Conservation (phyloP, 768 basidiomycete species). For the Artomyces pyxidatus region DNA sequence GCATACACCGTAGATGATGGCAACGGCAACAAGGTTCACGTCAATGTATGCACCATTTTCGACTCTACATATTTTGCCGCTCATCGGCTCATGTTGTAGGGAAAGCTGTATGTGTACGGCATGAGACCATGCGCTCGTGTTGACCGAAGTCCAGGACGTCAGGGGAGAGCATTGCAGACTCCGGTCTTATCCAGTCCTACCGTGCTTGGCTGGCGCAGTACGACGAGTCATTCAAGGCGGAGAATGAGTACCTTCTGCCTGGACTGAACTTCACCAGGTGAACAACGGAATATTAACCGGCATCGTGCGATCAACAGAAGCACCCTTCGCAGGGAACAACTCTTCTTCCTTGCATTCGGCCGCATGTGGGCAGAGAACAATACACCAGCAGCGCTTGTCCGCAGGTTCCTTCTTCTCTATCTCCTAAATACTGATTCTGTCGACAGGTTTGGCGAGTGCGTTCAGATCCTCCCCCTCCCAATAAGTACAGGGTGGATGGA, state of each 20-base stretch:
- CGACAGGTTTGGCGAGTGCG: slow-evolving; percentile 65
- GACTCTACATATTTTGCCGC: too few relatives aligned
- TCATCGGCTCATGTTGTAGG: too few relatives aligned
- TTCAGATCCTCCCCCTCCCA: slow-evolving; percentile 85
- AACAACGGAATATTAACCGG: slow-evolving; percentile 8
- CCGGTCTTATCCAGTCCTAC: slow-evolving; percentile 77
- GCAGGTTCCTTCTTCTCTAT: slow-evolving; percentile 18
- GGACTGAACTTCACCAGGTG: slow-evolving; percentile 72
- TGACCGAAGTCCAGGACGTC: slow-evolving; percentile 49
- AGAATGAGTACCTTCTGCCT: slow-evolving; percentile 69
- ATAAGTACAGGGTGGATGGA: slow-evolving; percentile 72
- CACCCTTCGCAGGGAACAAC: slow-evolving; percentile 56
- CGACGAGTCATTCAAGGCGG: slow-evolving; percentile 43
- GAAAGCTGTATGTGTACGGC: slow-evolving; percentile 52
- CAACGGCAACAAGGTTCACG: slow-evolving; percentile 72
- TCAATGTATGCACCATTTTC: slow-evolving; percentile 82
- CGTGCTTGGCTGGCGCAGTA: slow-evolving; percentile 86
- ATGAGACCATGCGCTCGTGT: neutral
- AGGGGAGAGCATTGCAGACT: slow-evolving; percentile 88
- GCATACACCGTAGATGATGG: slow-evolving; percentile 82
- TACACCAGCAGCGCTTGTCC: slow-evolving; percentile 68
- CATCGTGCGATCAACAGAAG: neutral
- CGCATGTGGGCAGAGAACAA: slow-evolving; percentile 82
- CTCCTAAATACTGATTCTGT: neutral
- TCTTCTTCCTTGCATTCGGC: slow-evolving; percentile 90